Evolutionary conservation across 305 asterid species (phyloP), one percentile per base, ranked within the genome.

Genomic region (Plantago rigida): DNA sequence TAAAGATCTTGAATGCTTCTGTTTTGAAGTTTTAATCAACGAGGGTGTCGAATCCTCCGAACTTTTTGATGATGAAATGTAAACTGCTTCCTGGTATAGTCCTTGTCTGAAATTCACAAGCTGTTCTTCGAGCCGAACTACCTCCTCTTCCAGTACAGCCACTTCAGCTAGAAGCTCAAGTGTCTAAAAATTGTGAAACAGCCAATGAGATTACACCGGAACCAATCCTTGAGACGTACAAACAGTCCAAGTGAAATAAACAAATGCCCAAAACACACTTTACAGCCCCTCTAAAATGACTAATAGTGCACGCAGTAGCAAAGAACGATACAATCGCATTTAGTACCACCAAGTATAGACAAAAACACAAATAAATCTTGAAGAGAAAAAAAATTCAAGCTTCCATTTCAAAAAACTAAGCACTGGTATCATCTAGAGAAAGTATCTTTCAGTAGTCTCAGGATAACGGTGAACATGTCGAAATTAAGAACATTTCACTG

Each of bases 101-200:
- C 91, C 95, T 68, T 84, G 88, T 66, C 85, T 84, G 59, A 78
- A 84, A 70, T 67, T 84, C 63, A 84, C 87, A 41, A 80, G 76
- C 59, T 77, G 77, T 67, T 83, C 94, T 66, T 89, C 97, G 11
- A 89, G 89, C 55, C 88, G 78, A 65, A 85, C 89, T 52, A 90
- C 96, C 66, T 90, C 97, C 73, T 90, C 97, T 78, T 90, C 97
- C 53, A 90, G 71, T 45, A 90, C 96, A 46, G 97, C 97, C 76
- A 90, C 97, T 78, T 90, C 97, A 45, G 96, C 96, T 44, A 90
- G 85, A 77, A 90, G 94, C 77, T 90, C 95, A 57, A 85, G 68
- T 41, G 87, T 83, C 97, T 90, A 61, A 77, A 68, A 17, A 31
- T 51, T 34, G 42, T 12, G 4, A 9, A 62, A 67, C 68, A 22